Evolutionary conservation across 108 stramenopile genomes (phyloP).

Genomic region (Chaetoceros tenuissimus): DNA sequence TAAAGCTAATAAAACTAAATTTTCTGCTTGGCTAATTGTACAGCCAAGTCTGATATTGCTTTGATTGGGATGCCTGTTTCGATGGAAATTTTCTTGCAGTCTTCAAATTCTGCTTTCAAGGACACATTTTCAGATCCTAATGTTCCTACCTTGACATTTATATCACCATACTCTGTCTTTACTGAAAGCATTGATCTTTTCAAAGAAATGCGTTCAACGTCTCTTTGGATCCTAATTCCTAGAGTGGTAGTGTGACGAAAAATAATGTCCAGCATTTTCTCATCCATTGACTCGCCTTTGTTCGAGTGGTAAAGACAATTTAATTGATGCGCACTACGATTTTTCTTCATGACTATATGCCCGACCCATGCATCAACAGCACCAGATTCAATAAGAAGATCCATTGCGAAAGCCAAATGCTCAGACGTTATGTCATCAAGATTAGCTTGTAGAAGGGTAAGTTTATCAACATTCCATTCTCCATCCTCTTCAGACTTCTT

Average conservation of each 20-base stretch:
- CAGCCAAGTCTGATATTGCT: constrained; percentile 39
- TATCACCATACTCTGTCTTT: constrained; percentile 43
- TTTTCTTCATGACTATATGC: constrained; percentile 94
- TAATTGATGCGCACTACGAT: constrained; percentile 73
- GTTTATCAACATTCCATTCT: constrained; percentile 31
- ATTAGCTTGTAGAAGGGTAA: constrained; percentile 78
- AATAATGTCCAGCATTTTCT: constrained; percentile 42
- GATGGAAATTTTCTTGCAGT: constrained; percentile 62
- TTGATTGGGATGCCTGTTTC: constrained; percentile 55
- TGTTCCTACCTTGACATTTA: constrained; percentile 72
- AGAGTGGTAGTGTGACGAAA: constrained; percentile 86
- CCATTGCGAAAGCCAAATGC: constrained; percentile 56
- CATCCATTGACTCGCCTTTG: neutral
- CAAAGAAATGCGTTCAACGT: constrained; percentile 66
- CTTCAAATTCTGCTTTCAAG: constrained; percentile 87
- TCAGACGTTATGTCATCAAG: constrained; percentile 91
- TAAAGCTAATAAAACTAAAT: too few species aligned
- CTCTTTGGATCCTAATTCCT: constrained; percentile 66
- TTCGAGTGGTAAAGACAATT: constrained; percentile 41
- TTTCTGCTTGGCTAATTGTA: constrained; percentile 7
- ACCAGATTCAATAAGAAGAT: constrained; percentile 51
- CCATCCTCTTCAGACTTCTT: neutral
- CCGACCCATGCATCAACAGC: constrained; percentile 83
- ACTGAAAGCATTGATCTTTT: constrained; percentile 47
- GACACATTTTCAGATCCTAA: constrained; percentile 42